Base-by-base conservation (phyloP, 805 yeast species). In the Candida parachauliodes region DNA sequence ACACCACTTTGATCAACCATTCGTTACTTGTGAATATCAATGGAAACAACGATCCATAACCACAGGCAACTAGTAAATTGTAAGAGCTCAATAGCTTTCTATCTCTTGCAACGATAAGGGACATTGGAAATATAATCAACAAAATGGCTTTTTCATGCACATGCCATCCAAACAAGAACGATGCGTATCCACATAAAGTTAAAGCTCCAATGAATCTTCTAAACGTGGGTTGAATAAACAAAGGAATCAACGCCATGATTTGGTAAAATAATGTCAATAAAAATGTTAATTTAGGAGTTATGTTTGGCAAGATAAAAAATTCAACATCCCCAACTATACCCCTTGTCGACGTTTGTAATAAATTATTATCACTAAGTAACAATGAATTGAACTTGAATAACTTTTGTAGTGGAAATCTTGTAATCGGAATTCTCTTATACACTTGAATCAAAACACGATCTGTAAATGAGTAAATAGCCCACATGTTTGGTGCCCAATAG, bases 71-170 rank as follows among this genome's bases (percentile, higher is more conserved):
- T 30, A 88, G 66, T 1, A 86, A 69, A 52, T 81, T 75, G 57
- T 82, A 93, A 0, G 91, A 75, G 5, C 79, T 74, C 29, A 89
- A 60, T 23, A 89, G 62, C 38, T 94, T 72, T 42, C 82, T 72
- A 52, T 88, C 96, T 26, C 75, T 69, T 10, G 80, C 70, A 3
- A 81, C 83, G 19, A 89, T 60, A 55, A 93, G 81, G 5, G 93
- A 74, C 57, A 87, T 80, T 1, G 99, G 99, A 47, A 93, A 76
- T 7, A 93, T 83, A 2, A 91, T 82, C 15, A 89, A 59, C 70
- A 93, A 72, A n/a, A 93, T 78, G 0, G 98, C 98, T 71, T 93
- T 93, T 60, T 93, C 98, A 63, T 93, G 98, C 17, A 93, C 98
- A 54, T 93, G 98, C 97, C 98, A 93, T 4, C 99, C 98, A 61